Evolutionary conservation across 2,329 filamentous ascomycete genomes (phyloP).

Genomic region (Neodidymelliopsis sp.): DNA sequence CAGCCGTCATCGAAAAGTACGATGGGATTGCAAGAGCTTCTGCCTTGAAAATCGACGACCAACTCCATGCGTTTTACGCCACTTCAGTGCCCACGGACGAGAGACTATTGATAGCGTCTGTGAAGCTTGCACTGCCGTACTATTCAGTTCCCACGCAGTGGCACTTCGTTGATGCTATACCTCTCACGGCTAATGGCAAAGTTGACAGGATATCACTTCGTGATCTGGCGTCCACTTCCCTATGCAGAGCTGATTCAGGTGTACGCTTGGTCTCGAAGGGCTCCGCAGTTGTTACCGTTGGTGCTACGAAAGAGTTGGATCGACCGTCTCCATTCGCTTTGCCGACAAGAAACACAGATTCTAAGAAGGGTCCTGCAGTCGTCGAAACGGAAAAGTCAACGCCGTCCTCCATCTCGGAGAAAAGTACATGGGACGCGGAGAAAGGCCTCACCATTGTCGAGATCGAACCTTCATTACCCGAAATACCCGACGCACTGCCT

Average conservation of each 20-base stretch:
- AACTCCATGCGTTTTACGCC: conserved; percentile 63
- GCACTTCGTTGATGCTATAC: conserved; percentile 55
- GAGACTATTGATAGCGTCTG: conserved; percentile 50
- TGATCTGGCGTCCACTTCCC: conserved; percentile 32
- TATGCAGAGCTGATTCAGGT: conserved; percentile 12
- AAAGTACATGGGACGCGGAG: conserved; percentile 1
- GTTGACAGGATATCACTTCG: conserved; percentile 60
- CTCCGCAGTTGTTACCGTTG: background rate
- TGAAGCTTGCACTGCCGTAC: conserved; percentile 59
- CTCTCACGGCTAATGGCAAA: conserved; percentile 64
- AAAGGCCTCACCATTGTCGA: background rate
- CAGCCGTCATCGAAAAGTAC: conserved; percentile 39
- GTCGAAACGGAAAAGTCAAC: background rate
- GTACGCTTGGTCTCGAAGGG: background rate
- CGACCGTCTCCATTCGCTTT: background rate
- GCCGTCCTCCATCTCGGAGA: conserved; percentile 1
- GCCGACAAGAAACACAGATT: conserved; percentile 19
- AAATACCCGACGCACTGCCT: conserved; percentile 30
- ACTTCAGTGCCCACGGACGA: conserved; percentile 41
- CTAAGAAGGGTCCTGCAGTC: background rate
- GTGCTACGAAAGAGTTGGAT: background rate
- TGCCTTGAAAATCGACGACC: conserved; percentile 56
- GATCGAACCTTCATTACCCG: background rate
- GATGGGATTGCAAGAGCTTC: conserved; percentile 57
- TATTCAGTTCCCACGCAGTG: conserved; percentile 62